Percentiles rank a stretch among this genome's conserved stretches.
Conservation (phyloP, 2,329 filamentous ascomycete genomes). For the Blastomyces silverae region DNA sequence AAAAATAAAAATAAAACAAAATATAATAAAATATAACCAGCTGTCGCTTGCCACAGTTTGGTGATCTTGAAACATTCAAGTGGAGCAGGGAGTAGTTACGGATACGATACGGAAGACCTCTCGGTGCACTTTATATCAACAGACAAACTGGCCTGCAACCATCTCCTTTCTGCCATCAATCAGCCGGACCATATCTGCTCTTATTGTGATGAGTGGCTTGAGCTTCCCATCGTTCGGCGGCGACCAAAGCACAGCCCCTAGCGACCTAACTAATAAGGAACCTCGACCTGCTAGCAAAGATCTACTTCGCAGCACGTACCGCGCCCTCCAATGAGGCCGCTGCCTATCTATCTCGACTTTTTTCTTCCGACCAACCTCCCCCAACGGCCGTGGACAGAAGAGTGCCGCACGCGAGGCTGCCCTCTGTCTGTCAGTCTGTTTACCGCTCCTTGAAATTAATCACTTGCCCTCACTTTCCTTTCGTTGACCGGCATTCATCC, state of each 20-base stretch:
- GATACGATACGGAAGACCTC: too few relatives aligned
- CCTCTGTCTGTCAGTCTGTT: not conserved
- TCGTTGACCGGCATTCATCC: not conserved
- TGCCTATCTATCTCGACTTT: not conserved
- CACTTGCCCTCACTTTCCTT: not conserved
- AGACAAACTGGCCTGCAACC: too few relatives aligned
- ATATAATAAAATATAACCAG: too few relatives aligned
- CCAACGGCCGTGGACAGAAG: not conserved
- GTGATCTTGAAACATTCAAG: too few relatives aligned
- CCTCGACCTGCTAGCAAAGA: not conserved
- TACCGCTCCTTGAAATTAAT: not conserved
- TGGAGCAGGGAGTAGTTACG: too few relatives aligned
- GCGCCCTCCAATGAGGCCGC: not conserved
- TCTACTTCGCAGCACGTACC: conserved; percentile 8
- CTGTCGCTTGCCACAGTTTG: too few relatives aligned
- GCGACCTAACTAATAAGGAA: not conserved
- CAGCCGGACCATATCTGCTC: not conserved
- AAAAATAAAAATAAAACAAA: too few relatives aligned
- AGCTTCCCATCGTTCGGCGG: not conserved
- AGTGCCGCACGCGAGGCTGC: conserved; percentile 3
- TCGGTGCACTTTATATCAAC: too few relatives aligned
- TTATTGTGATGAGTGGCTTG: not conserved
- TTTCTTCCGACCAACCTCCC: not conserved
- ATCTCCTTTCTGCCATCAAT: too few relatives aligned
- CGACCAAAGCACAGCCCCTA: conserved; percentile 3